Conservation (phyloP, 148 eudicot genomes). For the Selenicereus undatus region DNA sequence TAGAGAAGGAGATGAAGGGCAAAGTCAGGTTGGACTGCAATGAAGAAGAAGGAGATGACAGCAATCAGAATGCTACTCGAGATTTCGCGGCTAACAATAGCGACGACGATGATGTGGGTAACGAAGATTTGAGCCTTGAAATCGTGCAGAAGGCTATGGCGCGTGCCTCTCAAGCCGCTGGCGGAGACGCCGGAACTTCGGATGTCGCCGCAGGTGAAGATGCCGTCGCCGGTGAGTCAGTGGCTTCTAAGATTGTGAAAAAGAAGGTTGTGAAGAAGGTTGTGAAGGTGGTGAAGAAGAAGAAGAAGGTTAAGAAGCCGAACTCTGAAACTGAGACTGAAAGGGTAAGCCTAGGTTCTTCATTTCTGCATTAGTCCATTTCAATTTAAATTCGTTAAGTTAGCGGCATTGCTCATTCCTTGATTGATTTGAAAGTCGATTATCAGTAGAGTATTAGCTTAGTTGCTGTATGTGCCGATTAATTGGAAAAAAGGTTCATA, state of each 20-base stretch:
- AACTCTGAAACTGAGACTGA: constrained; percentile 21
- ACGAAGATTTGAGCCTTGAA: constrained; percentile 84
- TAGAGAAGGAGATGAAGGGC: constrained; percentile 20
- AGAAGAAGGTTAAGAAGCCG: constrained; percentile 28
- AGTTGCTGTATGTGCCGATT: neutral
- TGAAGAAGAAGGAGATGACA: constrained; percentile 10
- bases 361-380: neutral
- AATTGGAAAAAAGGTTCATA: neutral
- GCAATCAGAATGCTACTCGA: neutral
- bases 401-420: neutral
- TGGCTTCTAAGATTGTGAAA: constrained; percentile 20
- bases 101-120: constrained; percentile 70
- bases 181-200: neutral
- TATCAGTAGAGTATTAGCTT: neutral
- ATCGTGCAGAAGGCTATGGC: constrained; percentile 65
- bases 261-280: constrained; percentile 27
- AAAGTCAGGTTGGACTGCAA: constrained; percentile 26
- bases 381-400: neutral
- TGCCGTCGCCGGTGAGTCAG: constrained; percentile 22
- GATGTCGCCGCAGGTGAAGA: constrained; percentile 14
- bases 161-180: constrained; percentile 30
- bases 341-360: constrained; percentile 29
- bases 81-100: constrained; percentile 22
- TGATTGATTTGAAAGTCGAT: neutral
- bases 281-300: constrained; percentile 27